These are phyloP conservation scores for Myochromella boudieri DNA, from an alignment of 768 basidiomycete species.

Conservation along the genomic window DNA sequence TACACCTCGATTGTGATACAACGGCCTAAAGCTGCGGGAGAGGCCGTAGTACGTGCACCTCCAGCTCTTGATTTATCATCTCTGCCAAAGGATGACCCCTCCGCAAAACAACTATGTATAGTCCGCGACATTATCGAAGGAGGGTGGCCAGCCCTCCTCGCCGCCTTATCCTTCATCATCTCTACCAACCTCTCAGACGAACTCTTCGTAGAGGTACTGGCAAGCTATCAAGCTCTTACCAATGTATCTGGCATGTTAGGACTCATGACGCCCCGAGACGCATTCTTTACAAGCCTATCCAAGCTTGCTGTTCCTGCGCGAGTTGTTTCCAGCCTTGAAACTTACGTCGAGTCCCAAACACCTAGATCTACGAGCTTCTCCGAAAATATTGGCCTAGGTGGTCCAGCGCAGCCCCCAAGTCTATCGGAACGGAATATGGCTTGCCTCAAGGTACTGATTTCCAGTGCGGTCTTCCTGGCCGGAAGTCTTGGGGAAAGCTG, in stretches of 20 bases:
- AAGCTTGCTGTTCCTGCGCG: slow-evolving; percentile 90
- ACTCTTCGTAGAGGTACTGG: slow-evolving; percentile 84
- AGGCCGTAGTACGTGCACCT: slow-evolving; percentile 67
- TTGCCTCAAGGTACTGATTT: slow-evolving; percentile 81
- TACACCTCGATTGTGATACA: slow-evolving; percentile 73
- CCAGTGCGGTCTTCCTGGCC: slow-evolving; percentile 76
- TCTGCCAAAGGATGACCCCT: slow-evolving; percentile 47
- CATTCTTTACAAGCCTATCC: slow-evolving; percentile 87
- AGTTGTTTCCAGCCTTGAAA: slow-evolving; percentile 82
- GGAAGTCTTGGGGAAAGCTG: slow-evolving; percentile 88
- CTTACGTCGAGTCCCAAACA: slow-evolving; percentile 48
- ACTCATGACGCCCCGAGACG: slow-evolving; percentile 85
- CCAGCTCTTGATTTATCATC: slow-evolving; percentile 65
- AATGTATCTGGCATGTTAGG: slow-evolving; percentile 89
- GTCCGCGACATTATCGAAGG: slow-evolving; percentile 80
- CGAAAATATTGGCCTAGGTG: slow-evolving; percentile 66
- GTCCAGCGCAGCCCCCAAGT: slow-evolving; percentile 59
- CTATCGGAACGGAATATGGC: slow-evolving; percentile 89
- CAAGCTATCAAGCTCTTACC: slow-evolving; percentile 80
- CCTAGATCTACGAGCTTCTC: slow-evolving; percentile 63
- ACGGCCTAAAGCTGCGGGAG: slow-evolving; percentile 59
- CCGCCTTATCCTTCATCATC: slow-evolving; percentile 86
- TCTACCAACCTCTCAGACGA: slow-evolving; percentile 90
- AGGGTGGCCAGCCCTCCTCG: slow-evolving; percentile 92
- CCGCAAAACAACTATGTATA: slow-evolving; percentile 57